phyloP scores from a whole-genome alignment of 192 early-diverging fungal genomes.

The Linnemannia elongata region DNA sequence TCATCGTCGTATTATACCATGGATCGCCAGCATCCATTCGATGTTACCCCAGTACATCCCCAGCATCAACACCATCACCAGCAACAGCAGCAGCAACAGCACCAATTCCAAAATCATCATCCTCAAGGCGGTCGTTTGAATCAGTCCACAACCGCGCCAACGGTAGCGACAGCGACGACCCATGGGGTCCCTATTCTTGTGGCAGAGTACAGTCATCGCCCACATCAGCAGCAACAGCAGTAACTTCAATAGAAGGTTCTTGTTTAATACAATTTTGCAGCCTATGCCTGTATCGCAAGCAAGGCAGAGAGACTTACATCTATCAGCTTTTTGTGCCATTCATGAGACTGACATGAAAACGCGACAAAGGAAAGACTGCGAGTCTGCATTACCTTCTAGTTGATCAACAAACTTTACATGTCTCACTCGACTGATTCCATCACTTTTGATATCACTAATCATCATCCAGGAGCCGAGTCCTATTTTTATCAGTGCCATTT shows the following conservation, averaged over 20 bases:
- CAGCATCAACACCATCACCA: neutral
- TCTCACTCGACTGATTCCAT: no score
- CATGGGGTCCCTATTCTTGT: conserved; percentile 1
- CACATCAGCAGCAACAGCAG: conserved; percentile 8
- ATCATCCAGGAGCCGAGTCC: no score
- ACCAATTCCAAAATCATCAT: neutral
- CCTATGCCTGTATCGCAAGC: no score
- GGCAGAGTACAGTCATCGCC: conserved; percentile 9
- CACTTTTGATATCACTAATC: no score
- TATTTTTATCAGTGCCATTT: no score
- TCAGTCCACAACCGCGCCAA: neutral
- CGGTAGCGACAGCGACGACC: neutral
- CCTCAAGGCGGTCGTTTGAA: neutral
- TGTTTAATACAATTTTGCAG: no score
- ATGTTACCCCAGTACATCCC: neutral
- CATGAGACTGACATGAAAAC: no score
- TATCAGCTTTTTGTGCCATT: no score
- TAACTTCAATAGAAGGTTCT: neutral
- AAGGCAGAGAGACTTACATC: no score
- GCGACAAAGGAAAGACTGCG: no score
- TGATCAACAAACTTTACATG: no score
- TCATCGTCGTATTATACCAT: neutral
- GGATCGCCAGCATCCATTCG: conserved; percentile 8
- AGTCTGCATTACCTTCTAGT: no score
- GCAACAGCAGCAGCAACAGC: neutral